Evolutionary conservation across 1,284 basidiomycete genomes (phyloP).

Genomic region (Apiotrichum gamsii): DNA sequence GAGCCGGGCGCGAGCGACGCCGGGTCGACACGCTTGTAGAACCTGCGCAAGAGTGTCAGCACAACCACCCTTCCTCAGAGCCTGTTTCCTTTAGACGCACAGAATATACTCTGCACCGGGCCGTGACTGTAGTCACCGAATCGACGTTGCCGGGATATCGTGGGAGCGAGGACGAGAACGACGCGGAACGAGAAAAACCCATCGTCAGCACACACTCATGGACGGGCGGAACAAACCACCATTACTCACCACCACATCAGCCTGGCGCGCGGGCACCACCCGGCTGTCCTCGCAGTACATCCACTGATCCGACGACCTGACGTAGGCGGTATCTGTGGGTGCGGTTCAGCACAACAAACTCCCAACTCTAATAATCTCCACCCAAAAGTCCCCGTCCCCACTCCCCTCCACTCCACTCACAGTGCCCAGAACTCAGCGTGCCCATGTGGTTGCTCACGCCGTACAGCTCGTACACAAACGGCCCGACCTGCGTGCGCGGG

Average conservation of each 20-base stretch:
- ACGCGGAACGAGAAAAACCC: too few relatives aligned
- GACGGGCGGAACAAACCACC: too few relatives aligned
- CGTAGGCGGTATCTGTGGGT: constrained; percentile 72
- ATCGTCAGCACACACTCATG: too few relatives aligned
- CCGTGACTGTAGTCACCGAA: constrained; percentile 48
- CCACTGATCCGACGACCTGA: constrained; percentile 71
- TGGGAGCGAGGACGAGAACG: too few relatives aligned
- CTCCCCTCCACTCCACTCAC: too few relatives aligned
- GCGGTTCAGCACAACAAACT: not conserved
- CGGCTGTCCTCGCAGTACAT: constrained; percentile 81
- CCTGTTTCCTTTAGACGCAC: constrained; percentile 47
- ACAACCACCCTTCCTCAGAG: too few relatives aligned
- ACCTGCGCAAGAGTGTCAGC: constrained; percentile 24
- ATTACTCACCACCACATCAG: constrained; percentile 77
- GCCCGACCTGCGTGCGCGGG: constrained; percentile 70
- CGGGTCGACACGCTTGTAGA: constrained; percentile 46
- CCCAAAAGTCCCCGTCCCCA: too few relatives aligned
- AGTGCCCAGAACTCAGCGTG: constrained; percentile 83
- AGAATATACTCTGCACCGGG: constrained; percentile 80
- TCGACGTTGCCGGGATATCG: too few relatives aligned
- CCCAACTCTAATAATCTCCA: too few relatives aligned
- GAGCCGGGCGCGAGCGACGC: too few relatives aligned
- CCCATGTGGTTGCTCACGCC: constrained; percentile 89
- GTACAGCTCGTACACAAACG: constrained; percentile 82
- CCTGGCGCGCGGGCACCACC: constrained; percentile 61